phyloP scores from a whole-genome alignment of 2,329 filamentous ascomycete genomes.

The Stagonosporopsis chrysanthemi region DNA sequence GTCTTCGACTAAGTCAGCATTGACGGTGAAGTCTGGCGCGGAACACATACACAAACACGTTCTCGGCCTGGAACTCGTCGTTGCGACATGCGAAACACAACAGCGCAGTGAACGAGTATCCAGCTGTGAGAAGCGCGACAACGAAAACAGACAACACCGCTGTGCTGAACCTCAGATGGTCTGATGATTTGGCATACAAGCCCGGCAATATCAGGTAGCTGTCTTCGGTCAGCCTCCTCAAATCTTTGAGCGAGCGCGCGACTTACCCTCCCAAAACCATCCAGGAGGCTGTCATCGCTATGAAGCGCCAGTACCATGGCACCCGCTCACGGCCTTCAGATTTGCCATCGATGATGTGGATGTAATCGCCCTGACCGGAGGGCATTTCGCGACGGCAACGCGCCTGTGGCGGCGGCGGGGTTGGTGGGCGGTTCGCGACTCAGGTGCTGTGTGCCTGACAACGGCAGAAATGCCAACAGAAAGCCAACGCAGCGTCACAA shows the following conservation, averaged over 20 bases:
- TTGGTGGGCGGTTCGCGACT: slow-evolving; percentile 28
- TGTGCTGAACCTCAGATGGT: slow-evolving; percentile 52
- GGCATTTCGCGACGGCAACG: slow-evolving; percentile 39
- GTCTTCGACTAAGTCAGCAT: slow-evolving; percentile 38
- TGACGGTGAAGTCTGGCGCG: neutral
- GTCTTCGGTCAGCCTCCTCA: slow-evolving; percentile 24
- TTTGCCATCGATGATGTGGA: slow-evolving; percentile 36
- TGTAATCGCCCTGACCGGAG: slow-evolving; percentile 41
- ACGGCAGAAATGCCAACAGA: neutral
- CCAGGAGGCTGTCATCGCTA: slow-evolving; percentile 54
- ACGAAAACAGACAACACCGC: slow-evolving; percentile 55
- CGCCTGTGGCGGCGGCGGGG: slow-evolving; percentile 27
- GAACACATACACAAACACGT: slow-evolving; percentile 54
- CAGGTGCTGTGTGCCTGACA: slow-evolving; percentile 27
- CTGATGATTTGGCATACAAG: slow-evolving; percentile 52
- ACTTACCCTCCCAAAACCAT: slow-evolving; percentile 59
- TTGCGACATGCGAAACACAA: slow-evolving; percentile 57
- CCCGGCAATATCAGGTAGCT: slow-evolving; percentile 59
- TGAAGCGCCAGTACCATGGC: slow-evolving; percentile 59
- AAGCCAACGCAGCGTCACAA: slow-evolving; percentile 9
- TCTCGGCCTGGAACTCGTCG: slow-evolving; percentile 56
- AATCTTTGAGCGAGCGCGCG: neutral
- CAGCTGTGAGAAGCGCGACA: slow-evolving; percentile 56
- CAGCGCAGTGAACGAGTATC: slow-evolving; percentile 58
- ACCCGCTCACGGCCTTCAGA: slow-evolving; percentile 30